Evolutionary conservation across 495 filamentous ascomycete genomes (phyloP), one percentile per base, ranked within the genome.

Genomic region (Aspergillus cristatus): DNA sequence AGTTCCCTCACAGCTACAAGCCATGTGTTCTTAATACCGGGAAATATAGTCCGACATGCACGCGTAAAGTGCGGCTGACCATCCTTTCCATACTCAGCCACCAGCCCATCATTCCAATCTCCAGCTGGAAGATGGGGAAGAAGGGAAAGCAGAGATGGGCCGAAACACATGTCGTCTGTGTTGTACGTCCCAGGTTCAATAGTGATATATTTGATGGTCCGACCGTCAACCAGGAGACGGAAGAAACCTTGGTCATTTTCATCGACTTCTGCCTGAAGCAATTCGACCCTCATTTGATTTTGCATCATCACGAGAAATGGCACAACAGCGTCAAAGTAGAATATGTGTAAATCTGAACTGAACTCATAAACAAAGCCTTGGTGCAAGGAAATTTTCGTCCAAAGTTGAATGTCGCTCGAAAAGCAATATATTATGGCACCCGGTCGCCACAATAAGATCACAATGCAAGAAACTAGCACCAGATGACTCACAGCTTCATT

Each of bases 131-230:
- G 30, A 14, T 38, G 22, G 5, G 55, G 51, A 7, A 57, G 37
- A 18, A 55, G 6, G 1, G 42, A 40, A 6, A 40, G 25, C 15
- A 53, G 43, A 15, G 47, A 47, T 18, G 55, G 55, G 13, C 43
- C 52, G 42, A 63, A 63, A 37, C 50, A 63, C 43, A 65, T 50
- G 35, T 58, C 50, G 30, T 60, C 53, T 5, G 42, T 18, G 28
- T 37, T 50, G 36, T 50, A 63, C 18, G 56, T 47, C 36, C 46
- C 53, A 11, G 50, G 51, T n/a, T 56, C 48, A 8, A 63, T 43
- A 35, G 55, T 58, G 44, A 61, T 39, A 34, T 61, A 63, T 50
- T 61, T 57, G 31, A 62, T 45, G 24, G 40, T 33, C 18, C 37
- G 40, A 37, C 35, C 45, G 34, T 62, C 47, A 22, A 62, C 48